Base-by-base conservation (phyloP, 2,329 filamentous ascomycete species). In the Paecilomyces sp. region DNA sequence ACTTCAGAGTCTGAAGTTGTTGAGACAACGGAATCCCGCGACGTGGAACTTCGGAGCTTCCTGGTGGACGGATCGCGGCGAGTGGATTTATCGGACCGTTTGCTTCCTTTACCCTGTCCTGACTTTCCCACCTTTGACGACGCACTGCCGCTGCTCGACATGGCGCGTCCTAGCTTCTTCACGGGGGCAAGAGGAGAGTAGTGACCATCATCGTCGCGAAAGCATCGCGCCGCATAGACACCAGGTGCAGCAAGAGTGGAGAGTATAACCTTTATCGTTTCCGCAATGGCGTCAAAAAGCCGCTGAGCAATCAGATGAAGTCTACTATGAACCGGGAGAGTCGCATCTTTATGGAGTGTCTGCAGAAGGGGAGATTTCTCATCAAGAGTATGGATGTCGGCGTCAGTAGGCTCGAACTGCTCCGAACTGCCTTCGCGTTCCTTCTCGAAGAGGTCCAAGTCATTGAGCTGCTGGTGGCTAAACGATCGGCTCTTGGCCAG, bases 121-220 rank as follows among this genome's bases (percentile, higher is more conserved):
- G 41, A 64, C 52, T 55, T 59, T 54, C 62, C 65, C 47, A 66
- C 56, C 51, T 67, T 66, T 5, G 68, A 61, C 54, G 62, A 56
- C 9, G 62, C 55, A 33, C 15, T 33, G 24, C 50, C 52, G 31
- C 13, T 54, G 18, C 55, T 57, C n/a, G 64, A 61, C 24, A 68
- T 60, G 13, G 64, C 68, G 58, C 66, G 75, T 63, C 76, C 73
- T 28, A 93, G 79, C 68, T 83, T 88, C 70, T 84, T 83, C 52
- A 94, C 76, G 60, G 91, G 92, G 55, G 86, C 77, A 60, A 94
- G 76, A n/a, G 91, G 85, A 57, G 91, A 88, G 72, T 96, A 96
- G 56, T 81, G 81, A 56, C 91, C 91, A 60, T 89, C 79, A 54
- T 91, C 87, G 69, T 95, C 88, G 77, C 90, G 93, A 67, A 97